Percentiles rank a stretch among this genome's conserved stretches.
Conservation (phyloP, 805 yeast genomes). For the Cyberlindnera bimundalis region DNA sequence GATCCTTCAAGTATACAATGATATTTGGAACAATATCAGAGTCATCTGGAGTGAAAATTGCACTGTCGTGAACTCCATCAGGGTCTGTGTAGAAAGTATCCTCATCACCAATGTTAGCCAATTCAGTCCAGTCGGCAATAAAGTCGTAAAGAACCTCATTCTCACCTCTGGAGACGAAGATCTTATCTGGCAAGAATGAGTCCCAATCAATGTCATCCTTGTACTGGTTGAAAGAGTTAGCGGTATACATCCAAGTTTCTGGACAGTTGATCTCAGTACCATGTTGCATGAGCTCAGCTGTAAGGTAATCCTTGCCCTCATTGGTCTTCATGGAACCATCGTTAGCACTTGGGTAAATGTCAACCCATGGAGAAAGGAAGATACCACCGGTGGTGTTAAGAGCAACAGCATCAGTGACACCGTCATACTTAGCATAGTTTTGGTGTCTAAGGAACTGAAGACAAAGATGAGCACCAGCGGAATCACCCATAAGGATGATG, state of each 20-base stretch:
- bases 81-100: slow-evolving; percentile 8
- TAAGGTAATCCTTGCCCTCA: slow-evolving; percentile 7
- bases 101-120: slow-evolving; percentile 1
- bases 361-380: slow-evolving; percentile 19
- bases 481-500: slow-evolving; percentile 30
- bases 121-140: slow-evolving; percentile 1
- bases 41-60: slow-evolving; percentile 7
- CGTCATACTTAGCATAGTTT: slow-evolving; percentile 4
- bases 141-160: slow-evolving; percentile 13
- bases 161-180: slow-evolving; percentile 13
- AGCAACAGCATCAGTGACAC: slow-evolving; percentile 1
- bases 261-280: slow-evolving; percentile 7
- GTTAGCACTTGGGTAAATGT: slow-evolving; percentile 9
- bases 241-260: slow-evolving; percentile 1
- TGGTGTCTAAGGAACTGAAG: slow-evolving; percentile 20
- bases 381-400: slow-evolving; percentile 7
- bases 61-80: slow-evolving; percentile 11
- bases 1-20: slow-evolving; percentile 3
- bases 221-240: slow-evolving; percentile 4
- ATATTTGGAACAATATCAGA: slow-evolving; percentile 2
- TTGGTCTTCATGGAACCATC: slow-evolving; percentile 5
- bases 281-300: slow-evolving; percentile 5
- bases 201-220: slow-evolving; percentile 13
- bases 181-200: slow-evolving; percentile 4
- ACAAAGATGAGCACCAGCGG: slow-evolving; percentile 31